Conservation (phyloP, 208 protist species). For the Phytomonas sp. region DNA sequence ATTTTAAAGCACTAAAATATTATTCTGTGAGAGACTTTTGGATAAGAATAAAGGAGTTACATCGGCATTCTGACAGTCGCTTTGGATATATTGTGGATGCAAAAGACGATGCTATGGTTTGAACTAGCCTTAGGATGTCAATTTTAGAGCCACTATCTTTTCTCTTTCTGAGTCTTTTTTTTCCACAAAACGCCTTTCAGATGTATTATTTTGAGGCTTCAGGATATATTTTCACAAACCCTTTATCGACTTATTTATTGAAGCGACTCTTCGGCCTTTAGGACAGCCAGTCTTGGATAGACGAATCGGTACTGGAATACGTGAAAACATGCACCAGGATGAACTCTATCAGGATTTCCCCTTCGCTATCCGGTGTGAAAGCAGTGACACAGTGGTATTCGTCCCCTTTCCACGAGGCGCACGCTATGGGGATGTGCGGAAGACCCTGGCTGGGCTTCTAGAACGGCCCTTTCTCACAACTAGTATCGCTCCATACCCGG, state of each 20-base stretch:
- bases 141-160: background rate
- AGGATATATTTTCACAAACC: background rate
- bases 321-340: slow-evolving; percentile 14
- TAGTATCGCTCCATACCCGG: slow-evolving; percentile 19
- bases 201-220: background rate
- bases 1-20: background rate
- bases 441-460: slow-evolving; percentile 51
- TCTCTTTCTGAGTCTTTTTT: background rate
- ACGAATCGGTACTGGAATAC: background rate
- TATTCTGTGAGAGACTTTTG: background rate
- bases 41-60: background rate
- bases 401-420: slow-evolving; percentile 40
- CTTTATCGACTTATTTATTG: background rate
- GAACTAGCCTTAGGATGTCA: background rate
- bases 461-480: slow-evolving; percentile 33
- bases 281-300: background rate
- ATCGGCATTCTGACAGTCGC: background rate
- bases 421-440: slow-evolving; percentile 62
- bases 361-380: slow-evolving; percentile 49
- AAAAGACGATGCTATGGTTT: background rate
- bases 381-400: slow-evolving; percentile 41
- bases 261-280: background rate
- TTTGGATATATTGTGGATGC: background rate
- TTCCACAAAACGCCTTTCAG: background rate
- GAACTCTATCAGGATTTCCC: slow-evolving; percentile 44